A percentile compares a stretch with the other conserved stretches of the same genome.
Evolutionary conservation across 805 yeast genomes (phyloP).

Genomic region (Candida endomychidarum): DNA sequence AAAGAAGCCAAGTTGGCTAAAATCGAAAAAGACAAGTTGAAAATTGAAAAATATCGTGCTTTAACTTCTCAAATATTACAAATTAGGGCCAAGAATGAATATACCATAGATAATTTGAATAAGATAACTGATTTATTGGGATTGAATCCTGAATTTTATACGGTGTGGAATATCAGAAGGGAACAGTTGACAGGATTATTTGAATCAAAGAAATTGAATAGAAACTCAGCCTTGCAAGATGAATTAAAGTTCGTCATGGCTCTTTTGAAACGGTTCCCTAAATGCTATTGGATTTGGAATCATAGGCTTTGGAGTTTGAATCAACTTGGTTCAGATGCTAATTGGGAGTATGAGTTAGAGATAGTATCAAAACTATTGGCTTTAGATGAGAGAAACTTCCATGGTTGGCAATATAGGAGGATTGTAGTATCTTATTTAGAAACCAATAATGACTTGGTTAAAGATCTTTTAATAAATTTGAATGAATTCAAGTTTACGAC

Average conservation of each 20-base stretch:
- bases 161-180: conserved; percentile 87
- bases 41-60: conserved; percentile 54
- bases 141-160: conserved; percentile 82
- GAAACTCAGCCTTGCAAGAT: conserved; percentile 31
- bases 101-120: conserved; percentile 40
- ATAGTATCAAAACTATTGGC: conserved; percentile 68
- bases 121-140: conserved; percentile 58
- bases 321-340: conserved; percentile 46
- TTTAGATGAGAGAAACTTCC: conserved; percentile 81
- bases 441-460: conserved; percentile 2
- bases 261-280: conserved; percentile 68
- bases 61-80: conserved; percentile 47
- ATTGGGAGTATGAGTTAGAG: conserved; percentile 71
- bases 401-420: conserved; percentile 95
- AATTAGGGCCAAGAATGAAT: conserved; percentile 18
- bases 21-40: conserved; percentile 55
- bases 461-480: conserved; percentile 29
- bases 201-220: conserved; percentile 8
- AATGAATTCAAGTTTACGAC: conserved; percentile 78
- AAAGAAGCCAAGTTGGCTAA: conserved; percentile 56
- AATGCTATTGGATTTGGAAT: conserved; percentile 96
- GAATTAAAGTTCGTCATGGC: conserved; percentile 65
- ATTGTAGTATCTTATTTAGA: conserved; percentile 52
- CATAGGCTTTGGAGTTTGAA: conserved; percentile 81
- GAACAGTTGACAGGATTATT: conserved; percentile 53